Percentiles rank a stretch among this genome's conserved stretches.
phyloP scores from a whole-genome alignment of 768 basidiomycete genomes.

The Lactarius sp. region DNA sequence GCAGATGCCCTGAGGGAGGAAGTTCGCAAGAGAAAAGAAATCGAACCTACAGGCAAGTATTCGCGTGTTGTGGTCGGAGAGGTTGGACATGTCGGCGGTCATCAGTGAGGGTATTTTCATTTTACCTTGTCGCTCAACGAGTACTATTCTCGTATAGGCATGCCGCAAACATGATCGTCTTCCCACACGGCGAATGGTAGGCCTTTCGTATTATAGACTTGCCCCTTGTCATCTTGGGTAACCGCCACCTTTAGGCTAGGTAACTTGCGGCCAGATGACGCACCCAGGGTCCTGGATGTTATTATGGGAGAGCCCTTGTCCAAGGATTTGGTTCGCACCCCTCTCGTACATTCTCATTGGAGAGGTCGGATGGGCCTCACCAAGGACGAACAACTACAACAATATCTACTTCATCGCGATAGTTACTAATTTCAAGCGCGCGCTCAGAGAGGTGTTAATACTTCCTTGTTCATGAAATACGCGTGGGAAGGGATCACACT shows the following conservation, averaged over 20 bases:
- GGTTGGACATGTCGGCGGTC: conserved; percentile 78
- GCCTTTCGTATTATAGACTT: conserved; percentile 25
- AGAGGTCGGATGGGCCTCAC: conserved; percentile 66
- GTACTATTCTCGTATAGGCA: conserved; percentile 37
- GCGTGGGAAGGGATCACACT: background rate
- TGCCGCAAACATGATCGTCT: conserved; percentile 65
- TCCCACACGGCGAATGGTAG: conserved; percentile 70
- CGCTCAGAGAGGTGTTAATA: too few relatives aligned
- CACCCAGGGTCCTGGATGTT: conserved; percentile 47
- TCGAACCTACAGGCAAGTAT: conserved; percentile 23
- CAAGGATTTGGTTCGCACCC: conserved; percentile 27
- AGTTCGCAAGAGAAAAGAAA: conserved; percentile 35
- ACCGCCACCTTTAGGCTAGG: conserved; percentile 49
- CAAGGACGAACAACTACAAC: conserved; percentile 50
- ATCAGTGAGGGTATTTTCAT: conserved; percentile 51
- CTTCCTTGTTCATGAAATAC: too few relatives aligned
- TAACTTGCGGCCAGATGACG: conserved; percentile 51
- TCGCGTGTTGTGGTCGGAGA: conserved; percentile 48
- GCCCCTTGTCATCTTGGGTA: background rate
- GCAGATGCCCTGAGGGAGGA: conserved; percentile 51
- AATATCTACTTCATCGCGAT: conserved; percentile 2
- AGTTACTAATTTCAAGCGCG: background rate
- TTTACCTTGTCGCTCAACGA: background rate
- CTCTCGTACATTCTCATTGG: conserved; percentile 51
- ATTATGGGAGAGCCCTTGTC: conserved; percentile 35